These are phyloP conservation scores for Trichophyton verrucosum DNA, from an alignment of 2,329 filamentous ascomycete species.

Conservation along the genomic window DNA sequence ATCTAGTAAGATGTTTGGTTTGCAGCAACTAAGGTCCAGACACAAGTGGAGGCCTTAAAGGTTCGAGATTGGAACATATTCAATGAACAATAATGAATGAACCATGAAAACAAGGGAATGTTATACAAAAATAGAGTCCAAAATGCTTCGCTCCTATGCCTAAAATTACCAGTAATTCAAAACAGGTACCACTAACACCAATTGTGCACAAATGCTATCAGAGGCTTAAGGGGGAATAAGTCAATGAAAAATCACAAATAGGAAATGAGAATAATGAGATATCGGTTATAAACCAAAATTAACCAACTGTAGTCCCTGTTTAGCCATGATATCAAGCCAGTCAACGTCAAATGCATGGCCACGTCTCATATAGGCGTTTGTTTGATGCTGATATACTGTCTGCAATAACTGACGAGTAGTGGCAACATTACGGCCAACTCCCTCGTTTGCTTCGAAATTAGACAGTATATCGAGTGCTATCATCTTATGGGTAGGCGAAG, in stretches of 20 bases:
- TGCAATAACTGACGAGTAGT: conserved; percentile 36
- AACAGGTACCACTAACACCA: neutral
- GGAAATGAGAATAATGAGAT: neutral
- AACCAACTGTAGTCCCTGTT: conserved; percentile 37
- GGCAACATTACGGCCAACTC: conserved; percentile 38
- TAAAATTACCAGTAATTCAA: too few species aligned
- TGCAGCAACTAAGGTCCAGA: too few species aligned
- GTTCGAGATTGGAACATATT: too few species aligned
- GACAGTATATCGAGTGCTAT: conserved; percentile 39
- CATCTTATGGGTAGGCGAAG: conserved; percentile 32
- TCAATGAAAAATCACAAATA: neutral
- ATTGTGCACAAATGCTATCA: neutral
- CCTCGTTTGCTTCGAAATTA: conserved; percentile 33
- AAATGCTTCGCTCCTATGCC: too few species aligned
- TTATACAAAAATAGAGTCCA: too few species aligned
- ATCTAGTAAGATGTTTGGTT: too few species aligned
- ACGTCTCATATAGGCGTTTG: conserved; percentile 28
- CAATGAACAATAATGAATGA: too few species aligned
- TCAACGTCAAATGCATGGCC: conserved; percentile 36
- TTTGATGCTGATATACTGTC: conserved; percentile 39
- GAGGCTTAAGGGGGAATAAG: neutral
- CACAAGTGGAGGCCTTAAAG: too few species aligned
- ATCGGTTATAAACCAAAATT: conserved; percentile 37
- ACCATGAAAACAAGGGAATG: too few species aligned
- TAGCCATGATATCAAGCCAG: conserved; percentile 39